Evolutionary conservation across 768 basidiomycete species (phyloP).

Genomic region (Pisolithus tinctorius): DNA sequence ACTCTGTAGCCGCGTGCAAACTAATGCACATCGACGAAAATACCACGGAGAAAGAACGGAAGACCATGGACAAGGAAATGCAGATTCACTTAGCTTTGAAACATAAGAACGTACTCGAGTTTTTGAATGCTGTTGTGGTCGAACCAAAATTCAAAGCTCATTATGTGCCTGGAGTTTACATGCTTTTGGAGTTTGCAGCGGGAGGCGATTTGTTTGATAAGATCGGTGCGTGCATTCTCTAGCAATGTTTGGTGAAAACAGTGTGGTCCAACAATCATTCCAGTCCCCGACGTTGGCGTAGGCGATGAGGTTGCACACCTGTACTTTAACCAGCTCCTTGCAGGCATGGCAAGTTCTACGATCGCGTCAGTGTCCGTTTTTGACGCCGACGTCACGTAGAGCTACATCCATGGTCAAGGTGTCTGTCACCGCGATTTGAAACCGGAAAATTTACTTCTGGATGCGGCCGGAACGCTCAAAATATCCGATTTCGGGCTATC

Average conservation of each 20-base stretch:
- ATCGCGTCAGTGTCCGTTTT: neutral
- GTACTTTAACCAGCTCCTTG: conserved; percentile 81
- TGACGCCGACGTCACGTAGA: conserved; percentile 32
- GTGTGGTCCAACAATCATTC: neutral
- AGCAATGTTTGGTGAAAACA: neutral
- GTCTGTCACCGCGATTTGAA: conserved; percentile 97
- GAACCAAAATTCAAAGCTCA: conserved; percentile 50
- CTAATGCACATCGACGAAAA: conserved; percentile 57
- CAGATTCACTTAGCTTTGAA: conserved; percentile 78
- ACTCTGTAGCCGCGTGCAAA: conserved; percentile 83
- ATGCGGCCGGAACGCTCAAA: conserved; percentile 78
- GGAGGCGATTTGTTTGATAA: conserved; percentile 98
- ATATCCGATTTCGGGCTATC: conserved; percentile 95
- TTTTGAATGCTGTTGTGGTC: conserved; percentile 71
- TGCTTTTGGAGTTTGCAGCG: conserved; percentile 86
- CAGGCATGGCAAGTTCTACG: conserved; percentile 61
- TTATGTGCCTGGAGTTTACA: conserved; percentile 81
- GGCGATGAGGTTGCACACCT: conserved; percentile 82
- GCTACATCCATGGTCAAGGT: conserved; percentile 81
- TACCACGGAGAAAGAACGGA: conserved; percentile 64
- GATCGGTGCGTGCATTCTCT: conserved; percentile 60
- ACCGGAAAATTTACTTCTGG: conserved; percentile 90
- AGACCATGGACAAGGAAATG: conserved; percentile 88
- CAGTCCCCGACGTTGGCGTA: conserved; percentile 88
- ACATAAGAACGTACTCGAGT: conserved; percentile 75